These are phyloP conservation scores for Aleurites moluccanus DNA, from an alignment of 441 rosid species.

Conservation along the genomic window DNA sequence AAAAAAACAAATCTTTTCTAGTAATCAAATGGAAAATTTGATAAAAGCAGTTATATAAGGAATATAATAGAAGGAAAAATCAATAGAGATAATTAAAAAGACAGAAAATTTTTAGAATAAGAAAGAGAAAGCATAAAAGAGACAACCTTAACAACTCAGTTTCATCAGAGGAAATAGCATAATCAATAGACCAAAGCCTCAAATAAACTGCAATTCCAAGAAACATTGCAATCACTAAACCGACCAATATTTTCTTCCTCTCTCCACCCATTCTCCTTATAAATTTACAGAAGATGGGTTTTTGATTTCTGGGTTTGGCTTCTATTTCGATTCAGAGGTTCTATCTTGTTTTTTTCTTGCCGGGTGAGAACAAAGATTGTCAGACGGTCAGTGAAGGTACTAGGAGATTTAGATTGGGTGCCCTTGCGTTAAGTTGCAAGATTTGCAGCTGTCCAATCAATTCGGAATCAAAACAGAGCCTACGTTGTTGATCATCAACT, in stretches of 20 bases:
- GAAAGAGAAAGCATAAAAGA: not conserved
- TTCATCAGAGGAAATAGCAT: constrained; percentile 66
- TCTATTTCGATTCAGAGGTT: not conserved
- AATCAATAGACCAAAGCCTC: constrained; percentile 86
- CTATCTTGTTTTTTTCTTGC: not conserved
- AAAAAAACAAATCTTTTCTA: not conserved
- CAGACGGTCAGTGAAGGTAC: too few species aligned
- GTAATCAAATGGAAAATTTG: not conserved
- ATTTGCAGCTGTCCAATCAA: not conserved
- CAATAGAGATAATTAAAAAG: too few species aligned
- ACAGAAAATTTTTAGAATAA: not conserved
- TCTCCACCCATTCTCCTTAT: constrained; percentile 42
- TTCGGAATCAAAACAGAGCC: not conserved
- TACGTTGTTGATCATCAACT: not conserved
- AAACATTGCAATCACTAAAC: constrained; percentile 57
- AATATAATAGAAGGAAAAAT: not conserved
- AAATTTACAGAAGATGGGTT: not conserved
- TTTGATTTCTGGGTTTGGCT: not conserved
- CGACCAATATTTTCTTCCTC: constrained; percentile 52
- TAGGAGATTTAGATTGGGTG: not conserved
- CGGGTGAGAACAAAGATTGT: constrained; percentile 2
- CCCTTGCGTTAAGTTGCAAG: not conserved
- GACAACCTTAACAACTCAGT: constrained; percentile 70
- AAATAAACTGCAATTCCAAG: constrained; percentile 75
- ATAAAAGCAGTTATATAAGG: not conserved